Base-by-base conservation (phyloP, 1,284 basidiomycete genomes). In the Rhodotorula sp. region DNA sequence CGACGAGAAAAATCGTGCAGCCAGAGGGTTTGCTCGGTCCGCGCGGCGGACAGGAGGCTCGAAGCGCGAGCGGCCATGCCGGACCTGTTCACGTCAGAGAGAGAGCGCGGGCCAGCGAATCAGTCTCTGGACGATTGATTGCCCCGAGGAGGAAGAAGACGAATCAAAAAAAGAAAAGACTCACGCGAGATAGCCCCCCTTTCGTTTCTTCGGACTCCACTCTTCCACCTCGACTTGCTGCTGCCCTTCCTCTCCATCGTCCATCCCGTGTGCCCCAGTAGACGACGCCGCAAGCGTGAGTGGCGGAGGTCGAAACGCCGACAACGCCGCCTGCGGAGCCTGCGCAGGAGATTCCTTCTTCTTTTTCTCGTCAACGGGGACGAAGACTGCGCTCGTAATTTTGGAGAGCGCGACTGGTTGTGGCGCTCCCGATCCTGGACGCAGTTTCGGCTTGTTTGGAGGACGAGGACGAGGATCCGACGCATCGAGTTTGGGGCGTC, bases 181-280 rank as follows among this genome's bases (percentile, higher is more conserved):
- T 60, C 48, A 68, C 70, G 51, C 46, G 26, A 71, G n/a, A 34
- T 58, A 68, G 2, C 63, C 59, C 15, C 58, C 46, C n/a, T 62
- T 62, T 34, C 60, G 68, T 31, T 65, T 71, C 29, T 54, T 29
- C 56, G 67, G 67, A 46, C 67, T 68, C 57, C 47, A 67, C 12
- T 54, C 16, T 60, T 78, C 78, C 10, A 81, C 76, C 57, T 79
- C 79, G 54, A 80, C 78, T 79, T 8, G 60, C 10, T 26, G 51
- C 3, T 26, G 51, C 3, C 46, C 59, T 0, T 14, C 47, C 31
- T 29, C 8, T 26, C 31, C 20, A 1, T 43, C 39, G 39, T 43
- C 39, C 31, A 16, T 8, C n/a, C 26, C n/a, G 54, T 5, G 12
- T 16, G 20, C 10, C 3, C 34, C 3, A 5, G 39, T 15, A 10